phyloP scores from a whole-genome alignment of 2,329 filamentous ascomycete species.

The Hypoxylon rubiginosum region DNA sequence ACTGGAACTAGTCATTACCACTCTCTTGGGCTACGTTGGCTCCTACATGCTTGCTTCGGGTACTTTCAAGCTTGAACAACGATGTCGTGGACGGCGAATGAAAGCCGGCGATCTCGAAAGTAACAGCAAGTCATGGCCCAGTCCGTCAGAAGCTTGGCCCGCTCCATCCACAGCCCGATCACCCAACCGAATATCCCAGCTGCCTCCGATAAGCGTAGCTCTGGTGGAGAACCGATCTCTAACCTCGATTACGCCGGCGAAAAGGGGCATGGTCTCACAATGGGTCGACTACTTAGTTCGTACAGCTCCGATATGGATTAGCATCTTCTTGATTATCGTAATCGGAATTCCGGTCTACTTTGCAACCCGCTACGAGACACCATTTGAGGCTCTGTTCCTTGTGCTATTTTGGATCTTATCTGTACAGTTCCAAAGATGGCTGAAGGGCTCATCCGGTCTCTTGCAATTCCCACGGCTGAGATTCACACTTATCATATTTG shows the following conservation, averaged over 20 bases:
- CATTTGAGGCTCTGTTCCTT: slow-evolving; percentile 49
- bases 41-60: slow-evolving; percentile 44
- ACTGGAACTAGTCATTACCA: slow-evolving; percentile 45
- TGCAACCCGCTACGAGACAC: slow-evolving; percentile 44
- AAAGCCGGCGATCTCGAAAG: slow-evolving; percentile 43
- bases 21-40: slow-evolving; percentile 44
- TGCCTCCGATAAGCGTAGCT: slow-evolving; percentile 33
- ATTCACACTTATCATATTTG: slow-evolving; percentile 42
- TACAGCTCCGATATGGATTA: slow-evolving; percentile 48
- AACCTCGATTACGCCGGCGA: slow-evolving; percentile 22
- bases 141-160: slow-evolving; percentile 45
- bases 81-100: slow-evolving; percentile 39
- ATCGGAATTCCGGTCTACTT: slow-evolving; percentile 49
- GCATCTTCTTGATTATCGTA: slow-evolving; percentile 42
- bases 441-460: slow-evolving; percentile 42
- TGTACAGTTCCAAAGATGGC: slow-evolving; percentile 47
- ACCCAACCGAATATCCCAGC: slow-evolving; percentile 36
- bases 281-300: slow-evolving; percentile 43
- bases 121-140: slow-evolving; percentile 44
- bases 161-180: slow-evolving; percentile 30
- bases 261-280: slow-evolving; percentile 6
- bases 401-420: slow-evolving; percentile 47
- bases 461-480: slow-evolving; percentile 32
- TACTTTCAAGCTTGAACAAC: slow-evolving; percentile 44
- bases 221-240: slow-evolving; percentile 38